Percentiles rank a stretch among this genome's conserved stretches.
phyloP scores from a whole-genome alignment of 2,329 filamentous ascomycete genomes.

The Aspergillus bombycis region DNA sequence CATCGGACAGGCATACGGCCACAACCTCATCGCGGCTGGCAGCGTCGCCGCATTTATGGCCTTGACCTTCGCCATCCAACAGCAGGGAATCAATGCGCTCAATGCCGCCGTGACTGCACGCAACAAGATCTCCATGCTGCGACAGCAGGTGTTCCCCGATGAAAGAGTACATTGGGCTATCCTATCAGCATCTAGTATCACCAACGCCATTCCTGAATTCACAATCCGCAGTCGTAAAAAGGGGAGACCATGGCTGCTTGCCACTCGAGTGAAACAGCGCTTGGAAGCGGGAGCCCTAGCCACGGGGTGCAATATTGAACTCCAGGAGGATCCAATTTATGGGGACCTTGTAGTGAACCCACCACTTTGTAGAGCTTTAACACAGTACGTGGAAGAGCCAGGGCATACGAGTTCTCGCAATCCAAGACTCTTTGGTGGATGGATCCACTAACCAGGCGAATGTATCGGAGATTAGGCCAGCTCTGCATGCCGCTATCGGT shows the following conservation, averaged over 20 bases:
- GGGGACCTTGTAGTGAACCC: not conserved
- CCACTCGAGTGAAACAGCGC: not conserved
- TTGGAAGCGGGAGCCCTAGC: conserved; percentile 2
- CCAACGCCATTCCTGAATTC: conserved; percentile 3
- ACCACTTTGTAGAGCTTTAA: not conserved
- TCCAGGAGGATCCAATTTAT: not conserved
- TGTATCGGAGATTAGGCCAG: not conserved
- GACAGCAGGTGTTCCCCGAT: conserved; percentile 58
- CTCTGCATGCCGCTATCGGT: not conserved
- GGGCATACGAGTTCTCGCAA: not conserved
- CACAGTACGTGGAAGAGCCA: not conserved
- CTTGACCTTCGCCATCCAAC: conserved; percentile 12
- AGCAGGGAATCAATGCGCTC: conserved; percentile 57
- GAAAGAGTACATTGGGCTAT: conserved; percentile 56
- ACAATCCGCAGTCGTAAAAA: not conserved
- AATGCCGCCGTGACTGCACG: conserved; percentile 55
- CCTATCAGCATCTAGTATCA: conserved; percentile 55
- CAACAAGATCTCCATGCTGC: conserved; percentile 49
- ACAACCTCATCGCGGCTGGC: conserved; percentile 27
- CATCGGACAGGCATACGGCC: conserved; percentile 28
- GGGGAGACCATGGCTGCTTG: not conserved
- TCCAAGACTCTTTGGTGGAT: not conserved
- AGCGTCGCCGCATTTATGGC: conserved; percentile 20
- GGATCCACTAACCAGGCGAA: conserved; percentile 4
- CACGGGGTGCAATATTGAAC: not conserved